Conservation (phyloP, 768 basidiomycete genomes). For the Rhizopogon vulgaris region DNA sequence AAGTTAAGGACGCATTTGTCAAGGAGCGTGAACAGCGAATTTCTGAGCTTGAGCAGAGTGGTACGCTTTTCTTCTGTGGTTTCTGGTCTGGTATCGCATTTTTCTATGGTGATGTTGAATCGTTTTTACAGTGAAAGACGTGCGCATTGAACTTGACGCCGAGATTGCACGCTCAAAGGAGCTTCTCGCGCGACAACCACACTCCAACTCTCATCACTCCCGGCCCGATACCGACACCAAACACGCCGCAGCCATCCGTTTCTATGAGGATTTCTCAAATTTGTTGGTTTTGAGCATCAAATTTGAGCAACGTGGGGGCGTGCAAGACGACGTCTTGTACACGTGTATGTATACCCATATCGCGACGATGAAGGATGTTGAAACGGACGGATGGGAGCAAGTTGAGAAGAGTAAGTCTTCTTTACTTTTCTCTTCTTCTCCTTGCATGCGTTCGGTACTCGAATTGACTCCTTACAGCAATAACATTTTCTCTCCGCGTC, state of each 20-base stretch:
- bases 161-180: constrained; percentile 54
- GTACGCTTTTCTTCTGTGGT: constrained; percentile 30
- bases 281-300: constrained; percentile 63
- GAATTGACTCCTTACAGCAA: constrained; percentile 31
- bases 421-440: not conserved
- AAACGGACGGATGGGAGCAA: constrained; percentile 26
- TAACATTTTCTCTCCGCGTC: constrained; percentile 54
- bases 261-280: constrained; percentile 87
- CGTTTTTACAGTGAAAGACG: constrained; percentile 38
- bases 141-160: constrained; percentile 49
- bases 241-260: constrained; percentile 51
- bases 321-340: constrained; percentile 52
- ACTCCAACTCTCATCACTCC: constrained; percentile 26
- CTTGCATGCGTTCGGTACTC: constrained; percentile 1
- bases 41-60: constrained; percentile 36
- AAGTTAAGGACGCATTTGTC: constrained; percentile 37
- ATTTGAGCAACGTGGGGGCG: constrained; percentile 33
- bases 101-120: not conserved
- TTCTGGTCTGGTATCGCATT: not conserved
- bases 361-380: constrained; percentile 23
- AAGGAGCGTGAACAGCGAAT: constrained; percentile 42
- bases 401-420: constrained; percentile 25
- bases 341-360: constrained; percentile 63
- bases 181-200: constrained; percentile 35
- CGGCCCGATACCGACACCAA: constrained; percentile 46